These are phyloP conservation scores for Orbilia blumenaviensis DNA, from an alignment of 2,329 filamentous ascomycete genomes.

Conservation along the genomic window DNA sequence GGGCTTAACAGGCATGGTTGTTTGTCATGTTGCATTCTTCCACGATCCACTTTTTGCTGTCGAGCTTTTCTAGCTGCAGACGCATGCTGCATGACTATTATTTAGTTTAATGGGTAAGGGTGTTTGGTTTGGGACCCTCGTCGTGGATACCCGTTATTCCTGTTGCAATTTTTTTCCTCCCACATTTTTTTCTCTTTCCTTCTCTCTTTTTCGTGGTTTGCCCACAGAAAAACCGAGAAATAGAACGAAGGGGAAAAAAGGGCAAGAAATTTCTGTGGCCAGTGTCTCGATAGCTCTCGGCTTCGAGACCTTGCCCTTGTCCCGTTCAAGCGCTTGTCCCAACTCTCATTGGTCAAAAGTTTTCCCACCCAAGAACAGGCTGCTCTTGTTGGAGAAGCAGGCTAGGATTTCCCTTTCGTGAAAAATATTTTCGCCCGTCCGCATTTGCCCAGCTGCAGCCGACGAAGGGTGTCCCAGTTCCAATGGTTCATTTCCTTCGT, in stretches of 20 bases:
- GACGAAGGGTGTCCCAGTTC: slow-evolving; percentile 23
- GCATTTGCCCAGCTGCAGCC: slow-evolving; percentile 41
- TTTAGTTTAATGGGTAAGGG: slow-evolving; percentile 27
- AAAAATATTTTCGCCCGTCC: slow-evolving; percentile 27
- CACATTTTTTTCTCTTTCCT: slow-evolving; percentile 11
- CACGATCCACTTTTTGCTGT: slow-evolving; percentile 33
- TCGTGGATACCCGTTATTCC: slow-evolving; percentile 10
- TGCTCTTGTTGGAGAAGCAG: background rate
- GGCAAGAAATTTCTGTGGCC: slow-evolving; percentile 5
- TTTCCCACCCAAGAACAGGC: slow-evolving; percentile 14
- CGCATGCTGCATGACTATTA: slow-evolving; percentile 29
- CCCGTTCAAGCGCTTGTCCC: slow-evolving; percentile 21
- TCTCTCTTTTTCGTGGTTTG: too few species aligned
- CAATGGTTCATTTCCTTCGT: slow-evolving; percentile 14
- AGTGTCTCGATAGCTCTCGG: background rate
- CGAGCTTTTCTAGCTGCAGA: slow-evolving; percentile 42
- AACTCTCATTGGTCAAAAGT: slow-evolving; percentile 22
- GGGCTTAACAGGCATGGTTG: slow-evolving; percentile 30
- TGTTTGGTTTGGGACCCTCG: slow-evolving; percentile 21
- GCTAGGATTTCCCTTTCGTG: slow-evolving; percentile 37
- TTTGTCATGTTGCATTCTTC: slow-evolving; percentile 29
- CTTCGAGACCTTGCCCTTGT: slow-evolving; percentile 11
- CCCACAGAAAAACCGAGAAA: slow-evolving; percentile 20
- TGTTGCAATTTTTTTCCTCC: slow-evolving; percentile 10
- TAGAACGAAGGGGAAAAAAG: slow-evolving; percentile 2